Evolutionary conservation across 345 rosid species (phyloP), one percentile per base, ranked within the genome.

Genomic region (Brassica napus): DNA sequence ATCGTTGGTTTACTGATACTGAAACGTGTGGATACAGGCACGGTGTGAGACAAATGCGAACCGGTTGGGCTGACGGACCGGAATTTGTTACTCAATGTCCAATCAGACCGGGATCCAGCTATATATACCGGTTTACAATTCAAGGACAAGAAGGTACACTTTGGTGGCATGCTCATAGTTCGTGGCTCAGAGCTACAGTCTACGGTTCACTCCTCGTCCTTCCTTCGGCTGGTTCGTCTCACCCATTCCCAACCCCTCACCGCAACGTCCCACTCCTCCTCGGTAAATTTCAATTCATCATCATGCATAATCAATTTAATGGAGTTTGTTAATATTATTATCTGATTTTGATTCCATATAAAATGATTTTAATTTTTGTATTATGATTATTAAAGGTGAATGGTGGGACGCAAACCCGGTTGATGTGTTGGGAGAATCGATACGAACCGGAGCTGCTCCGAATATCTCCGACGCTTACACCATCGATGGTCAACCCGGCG

Each of bases 131-230:
- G 83, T 95, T 93, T 70, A 95, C 94, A 1, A 84, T 95, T 68
- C 82, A 91, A 81, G 98, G 93, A 8, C 98, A 95, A 79, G 97
- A 86, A 78, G 99, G 99, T 44, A 95, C 99, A 2, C 73, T 95
- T 12, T 95, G 99, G 99, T 95, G 99, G 99, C 99, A 95, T 75
- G 99, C 98, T 72, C 99, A 93, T 55, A 95, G 99, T 77, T 90
- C 98, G 0, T 95, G 99, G 99, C 97, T 95, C 4, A 82, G 99
- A 84, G 98, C 98, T 12, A 93, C 98, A 0, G 97, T 95, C 72
- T 91, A 93, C 14, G 99, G 99, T 37, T 97, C 92, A 59, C 76
- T 95, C 3, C 82, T 95, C 10, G 85, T 95, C 63, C 86, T 74
- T 57, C 99, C 99, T 0, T 88, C 64, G 21, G 84, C 88, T 79